These are phyloP conservation scores for Diplodia sapinea DNA, from an alignment of 2,329 filamentous ascomycete species.

Conservation along the genomic window DNA sequence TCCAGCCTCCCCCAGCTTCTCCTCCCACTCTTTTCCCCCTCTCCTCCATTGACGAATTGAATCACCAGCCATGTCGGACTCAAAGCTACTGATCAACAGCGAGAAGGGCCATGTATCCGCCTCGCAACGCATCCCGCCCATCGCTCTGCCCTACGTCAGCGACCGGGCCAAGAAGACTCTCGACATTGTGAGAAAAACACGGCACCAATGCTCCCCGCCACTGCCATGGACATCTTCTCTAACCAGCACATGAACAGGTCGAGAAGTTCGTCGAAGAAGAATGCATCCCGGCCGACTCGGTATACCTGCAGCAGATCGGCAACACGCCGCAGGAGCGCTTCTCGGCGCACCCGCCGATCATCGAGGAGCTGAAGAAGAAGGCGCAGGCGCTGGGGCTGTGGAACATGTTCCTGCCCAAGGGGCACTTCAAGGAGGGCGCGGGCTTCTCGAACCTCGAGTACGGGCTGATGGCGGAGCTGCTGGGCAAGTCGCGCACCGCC, in stretches of 20 bases:
- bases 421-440: conserved; percentile 92
- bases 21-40: neutral
- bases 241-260: conserved; percentile 61
- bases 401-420: conserved; percentile 98
- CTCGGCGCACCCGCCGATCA: conserved; percentile 76
- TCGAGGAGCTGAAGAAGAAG: conserved; percentile 88
- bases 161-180: conserved; percentile 83
- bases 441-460: conserved; percentile 97
- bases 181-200: conserved; percentile 65
- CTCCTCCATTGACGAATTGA: neutral
- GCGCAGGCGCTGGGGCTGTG: conserved; percentile 85
- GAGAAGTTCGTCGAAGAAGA: conserved; percentile 97
- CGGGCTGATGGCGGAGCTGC: conserved; percentile 93
- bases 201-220: neutral
- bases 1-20: neutral
- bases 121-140: conserved; percentile 62
- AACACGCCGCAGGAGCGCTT: conserved; percentile 74
- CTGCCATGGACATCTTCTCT: conserved; percentile 44
- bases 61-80: conserved; percentile 14
- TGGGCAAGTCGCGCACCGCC: conserved; percentile 83
- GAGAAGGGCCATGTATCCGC: conserved; percentile 51
- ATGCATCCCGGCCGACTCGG: conserved; percentile 75
- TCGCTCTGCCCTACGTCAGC: conserved; percentile 72
- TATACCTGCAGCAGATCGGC: conserved; percentile 81
- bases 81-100: conserved; percentile 44